Percentiles rank a stretch among this genome's conserved stretches.
phyloP scores from a whole-genome alignment of 2,329 filamentous ascomycete species.

The Arthrinium phaeospermum region DNA sequence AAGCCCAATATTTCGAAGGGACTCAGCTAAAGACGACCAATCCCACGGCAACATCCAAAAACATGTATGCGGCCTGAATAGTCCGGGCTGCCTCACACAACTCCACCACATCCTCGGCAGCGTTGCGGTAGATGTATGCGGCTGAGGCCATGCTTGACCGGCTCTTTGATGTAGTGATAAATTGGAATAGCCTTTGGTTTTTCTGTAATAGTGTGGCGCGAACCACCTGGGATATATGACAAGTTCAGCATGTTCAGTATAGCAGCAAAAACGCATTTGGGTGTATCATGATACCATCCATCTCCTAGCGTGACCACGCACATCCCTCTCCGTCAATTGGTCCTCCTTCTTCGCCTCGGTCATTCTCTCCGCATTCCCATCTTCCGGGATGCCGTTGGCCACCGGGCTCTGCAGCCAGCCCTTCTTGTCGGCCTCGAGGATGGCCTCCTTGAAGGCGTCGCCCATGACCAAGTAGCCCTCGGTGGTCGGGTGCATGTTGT shows the following conservation, averaged over 20 bases:
- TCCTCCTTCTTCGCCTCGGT: neutral
- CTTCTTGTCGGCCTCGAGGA: conserved; percentile 32
- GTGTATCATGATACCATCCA: neutral
- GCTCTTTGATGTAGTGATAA: neutral
- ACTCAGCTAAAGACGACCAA: neutral
- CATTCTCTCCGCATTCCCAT: conserved; percentile 28
- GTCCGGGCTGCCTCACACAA: neutral
- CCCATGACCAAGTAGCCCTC: conserved; percentile 39
- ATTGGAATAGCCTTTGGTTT: neutral
- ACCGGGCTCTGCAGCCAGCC: conserved; percentile 32
- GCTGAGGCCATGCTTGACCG: neutral
- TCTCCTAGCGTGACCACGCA: neutral
- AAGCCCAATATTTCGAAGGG: neutral
- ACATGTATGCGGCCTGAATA: neutral
- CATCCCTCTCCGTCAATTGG: neutral
- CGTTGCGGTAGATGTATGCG: neutral
- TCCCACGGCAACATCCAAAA: neutral
- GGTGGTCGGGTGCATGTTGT: conserved; percentile 35
- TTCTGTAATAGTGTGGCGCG: neutral
- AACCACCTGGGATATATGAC: neutral
- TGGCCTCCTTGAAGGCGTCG: conserved; percentile 34
- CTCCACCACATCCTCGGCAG: neutral
- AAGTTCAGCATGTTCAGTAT: too few relatives aligned
- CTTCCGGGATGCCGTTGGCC: conserved; percentile 31
- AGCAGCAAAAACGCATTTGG: neutral